Percentiles rank a stretch among this genome's conserved stretches.
Conservation (phyloP, 192 early-diverging fungal species). For the Jimgerdemannia flammicorona region DNA sequence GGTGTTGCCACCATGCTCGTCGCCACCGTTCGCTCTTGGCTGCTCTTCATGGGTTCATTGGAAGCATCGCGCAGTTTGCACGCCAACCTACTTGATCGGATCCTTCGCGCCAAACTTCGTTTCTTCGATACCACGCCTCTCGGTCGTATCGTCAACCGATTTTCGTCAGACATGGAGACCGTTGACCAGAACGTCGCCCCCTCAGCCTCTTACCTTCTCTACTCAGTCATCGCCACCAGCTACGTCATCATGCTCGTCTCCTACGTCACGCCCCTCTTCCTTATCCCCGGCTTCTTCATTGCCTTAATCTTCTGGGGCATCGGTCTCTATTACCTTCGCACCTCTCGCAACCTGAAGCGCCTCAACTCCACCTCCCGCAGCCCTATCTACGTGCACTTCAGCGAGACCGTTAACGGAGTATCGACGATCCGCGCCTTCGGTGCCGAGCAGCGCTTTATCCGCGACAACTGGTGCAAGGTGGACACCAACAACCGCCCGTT, state of each 20-base stretch:
- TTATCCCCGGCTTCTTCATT: constrained; percentile 59
- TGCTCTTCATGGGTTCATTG: constrained; percentile 44
- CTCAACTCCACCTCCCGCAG: constrained; percentile 72
- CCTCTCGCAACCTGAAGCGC: constrained; percentile 88
- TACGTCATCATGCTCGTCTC: constrained; percentile 62
- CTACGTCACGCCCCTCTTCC: constrained; percentile 66
- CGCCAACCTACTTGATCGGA: constrained; percentile 43
- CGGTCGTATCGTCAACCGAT: constrained; percentile 84
- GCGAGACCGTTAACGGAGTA: constrained; percentile 74
- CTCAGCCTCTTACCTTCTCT: constrained; percentile 44
- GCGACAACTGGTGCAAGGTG: constrained; percentile 52
- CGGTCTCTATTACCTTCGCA: constrained; percentile 68
- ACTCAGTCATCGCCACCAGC: constrained; percentile 45
- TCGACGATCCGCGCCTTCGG: constrained; percentile 86
- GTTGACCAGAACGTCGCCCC: constrained; percentile 66
- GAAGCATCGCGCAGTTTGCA: constrained; percentile 59
- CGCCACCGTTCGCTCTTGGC: constrained; percentile 32
- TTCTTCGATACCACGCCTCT: constrained; percentile 93
- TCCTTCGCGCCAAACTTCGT: constrained; percentile 68
- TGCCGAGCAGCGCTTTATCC: constrained; percentile 60
- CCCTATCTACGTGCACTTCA: constrained; percentile 80
- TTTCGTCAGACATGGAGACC: constrained; percentile 82
- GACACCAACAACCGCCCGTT: constrained; percentile 85
- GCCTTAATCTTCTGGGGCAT: constrained; percentile 56
- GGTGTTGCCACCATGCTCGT: constrained; percentile 29